These are phyloP conservation scores for Hemisphaericaspora nanyangensis DNA, from an alignment of 805 yeast genomes.

Conservation along the genomic window DNA sequence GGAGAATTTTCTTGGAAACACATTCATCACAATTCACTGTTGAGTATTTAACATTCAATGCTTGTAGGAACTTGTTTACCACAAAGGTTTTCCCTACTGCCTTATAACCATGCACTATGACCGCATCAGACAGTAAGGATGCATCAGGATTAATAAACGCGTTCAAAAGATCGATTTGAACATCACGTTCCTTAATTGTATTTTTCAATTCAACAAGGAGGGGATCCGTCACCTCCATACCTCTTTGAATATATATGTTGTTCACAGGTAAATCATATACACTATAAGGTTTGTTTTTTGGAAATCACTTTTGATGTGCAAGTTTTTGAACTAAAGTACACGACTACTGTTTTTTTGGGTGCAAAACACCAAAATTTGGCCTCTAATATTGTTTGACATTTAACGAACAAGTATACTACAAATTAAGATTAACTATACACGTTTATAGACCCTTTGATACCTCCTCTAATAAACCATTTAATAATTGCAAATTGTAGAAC, in stretches of 20 bases:
- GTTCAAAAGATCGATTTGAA: slow-evolving; percentile 32
- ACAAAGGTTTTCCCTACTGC: slow-evolving; percentile 47
- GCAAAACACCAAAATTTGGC: too few relatives aligned
- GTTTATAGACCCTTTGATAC: neutral
- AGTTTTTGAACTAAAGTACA: neutral
- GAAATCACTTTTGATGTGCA: neutral
- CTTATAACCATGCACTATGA: slow-evolving; percentile 46
- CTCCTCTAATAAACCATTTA: slow-evolving; percentile 37
- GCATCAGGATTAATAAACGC: slow-evolving; percentile 29
- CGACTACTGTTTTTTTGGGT: neutral
- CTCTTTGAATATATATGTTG: too few relatives aligned
- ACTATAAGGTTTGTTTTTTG: neutral
- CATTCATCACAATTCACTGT: slow-evolving; percentile 44
- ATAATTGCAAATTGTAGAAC: slow-evolving; percentile 55
- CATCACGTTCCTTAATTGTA: slow-evolving; percentile 24
- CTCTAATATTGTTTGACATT: too few relatives aligned
- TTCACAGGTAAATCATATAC: too few relatives aligned
- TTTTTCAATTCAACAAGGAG: slow-evolving; percentile 2
- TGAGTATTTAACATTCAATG: slow-evolving; percentile 22
- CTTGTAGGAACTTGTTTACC: slow-evolving; percentile 26
- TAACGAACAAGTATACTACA: too few relatives aligned
- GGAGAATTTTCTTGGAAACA: slow-evolving; percentile 35
- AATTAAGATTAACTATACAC: too few relatives aligned
- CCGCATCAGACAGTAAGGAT: slow-evolving; percentile 26
- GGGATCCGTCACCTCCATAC: too few relatives aligned